Conservation (phyloP, 495 filamentous ascomycete species). For the Rostrohypoxylon terebratum region DNA sequence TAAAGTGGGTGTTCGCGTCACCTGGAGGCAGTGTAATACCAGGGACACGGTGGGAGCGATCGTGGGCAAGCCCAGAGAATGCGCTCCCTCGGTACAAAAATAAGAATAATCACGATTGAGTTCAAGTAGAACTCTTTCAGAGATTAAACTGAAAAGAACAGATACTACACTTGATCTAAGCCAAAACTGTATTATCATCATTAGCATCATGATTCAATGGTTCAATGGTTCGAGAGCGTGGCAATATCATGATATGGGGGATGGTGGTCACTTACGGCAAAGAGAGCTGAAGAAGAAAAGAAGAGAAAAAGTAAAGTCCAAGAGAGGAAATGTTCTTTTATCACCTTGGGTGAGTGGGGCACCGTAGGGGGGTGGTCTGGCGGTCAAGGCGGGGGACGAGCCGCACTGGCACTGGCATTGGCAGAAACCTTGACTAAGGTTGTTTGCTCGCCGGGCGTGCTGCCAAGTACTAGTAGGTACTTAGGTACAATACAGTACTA, state of each 20-base stretch:
- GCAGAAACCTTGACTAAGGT: no score
- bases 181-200: conserved; percentile 62
- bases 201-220: not conserved
- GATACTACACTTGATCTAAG: conserved; percentile 99
- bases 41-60: conserved; percentile 78
- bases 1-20: conserved; percentile 71
- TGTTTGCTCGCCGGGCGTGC: no score
- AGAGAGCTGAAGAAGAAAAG: conserved; percentile 57
- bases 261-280: conserved; percentile 54
- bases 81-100: conserved; percentile 71
- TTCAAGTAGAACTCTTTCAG: conserved; percentile 73
- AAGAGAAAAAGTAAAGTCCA: conserved; percentile 26
- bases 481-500: no score
- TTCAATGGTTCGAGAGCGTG: not conserved
- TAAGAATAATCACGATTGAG: conserved; percentile 86
- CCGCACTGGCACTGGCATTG: conserved; percentile 10
- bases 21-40: conserved; percentile 89
- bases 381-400: not conserved
- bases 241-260: no score
- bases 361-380: no score
- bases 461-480: no score
- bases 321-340: conserved; percentile 16
- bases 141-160: conserved; percentile 99
- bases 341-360: not conserved
- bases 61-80: conserved; percentile 88